Evolutionary conservation across 306 rosid genomes (phyloP).

Genomic region (Arachis stenosperma): DNA sequence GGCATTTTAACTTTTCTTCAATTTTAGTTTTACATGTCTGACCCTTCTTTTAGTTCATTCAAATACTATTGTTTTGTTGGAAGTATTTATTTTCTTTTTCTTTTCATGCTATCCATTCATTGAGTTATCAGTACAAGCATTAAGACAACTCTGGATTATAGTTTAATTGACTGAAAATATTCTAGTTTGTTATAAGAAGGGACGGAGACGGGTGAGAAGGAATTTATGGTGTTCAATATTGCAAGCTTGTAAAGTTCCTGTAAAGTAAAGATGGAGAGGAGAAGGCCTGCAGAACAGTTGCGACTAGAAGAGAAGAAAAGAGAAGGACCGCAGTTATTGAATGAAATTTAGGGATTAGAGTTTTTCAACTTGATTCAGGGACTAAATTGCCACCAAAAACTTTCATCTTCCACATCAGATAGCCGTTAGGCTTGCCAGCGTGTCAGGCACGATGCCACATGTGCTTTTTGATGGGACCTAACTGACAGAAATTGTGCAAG

Average conservation of each 20-base stretch:
- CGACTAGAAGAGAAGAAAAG: too few species aligned
- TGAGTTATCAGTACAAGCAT: background rate
- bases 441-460: too few species aligned
- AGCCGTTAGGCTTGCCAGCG: too few species aligned
- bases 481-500: too few species aligned
- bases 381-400: too few species aligned
- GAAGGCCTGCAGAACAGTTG: too few species aligned
- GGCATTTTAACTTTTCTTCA: conserved; percentile 11
- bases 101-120: background rate
- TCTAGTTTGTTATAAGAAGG: conserved; percentile 6
- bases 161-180: conserved; percentile 4
- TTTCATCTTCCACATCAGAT: too few species aligned
- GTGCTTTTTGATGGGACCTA: too few species aligned
- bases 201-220: too few species aligned
- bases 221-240: background rate
- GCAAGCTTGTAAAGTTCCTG: background rate
- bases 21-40: conserved; percentile 10
- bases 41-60: background rate
- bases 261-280: background rate
- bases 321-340: too few species aligned
- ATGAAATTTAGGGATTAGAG: too few species aligned
- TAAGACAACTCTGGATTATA: background rate
- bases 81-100: background rate
- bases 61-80: background rate
- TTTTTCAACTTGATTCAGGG: too few species aligned